Evolutionary conservation across 106 monocot genomes (phyloP).

Genomic region (Allium sativum): DNA sequence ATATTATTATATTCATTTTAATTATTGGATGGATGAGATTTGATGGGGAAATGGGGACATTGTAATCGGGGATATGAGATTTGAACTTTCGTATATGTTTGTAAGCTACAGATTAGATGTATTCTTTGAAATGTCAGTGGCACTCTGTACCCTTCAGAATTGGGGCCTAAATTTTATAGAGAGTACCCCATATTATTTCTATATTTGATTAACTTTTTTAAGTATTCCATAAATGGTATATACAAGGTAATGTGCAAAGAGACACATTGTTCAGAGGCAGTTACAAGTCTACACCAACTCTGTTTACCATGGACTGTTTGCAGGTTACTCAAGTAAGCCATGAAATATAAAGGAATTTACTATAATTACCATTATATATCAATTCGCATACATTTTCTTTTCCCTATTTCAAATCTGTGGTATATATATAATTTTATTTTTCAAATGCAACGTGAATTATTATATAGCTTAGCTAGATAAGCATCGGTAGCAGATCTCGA

Average conservation of each 20-base stretch:
- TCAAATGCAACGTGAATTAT: too few species aligned
- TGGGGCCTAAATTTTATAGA: slow-evolving; percentile 11
- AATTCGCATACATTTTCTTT: slow-evolving; percentile 1
- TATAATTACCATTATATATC: slow-evolving; percentile 5
- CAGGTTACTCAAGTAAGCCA: slow-evolving; percentile 25
- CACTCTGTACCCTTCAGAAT: slow-evolving; percentile 12
- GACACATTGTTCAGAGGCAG: slow-evolving; percentile 26
- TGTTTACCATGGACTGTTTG: slow-evolving; percentile 13
- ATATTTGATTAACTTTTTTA: slow-evolving; percentile 6
- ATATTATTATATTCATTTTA: too few species aligned
- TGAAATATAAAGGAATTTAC: slow-evolving; percentile 14
- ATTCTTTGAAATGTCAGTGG: slow-evolving; percentile 1
- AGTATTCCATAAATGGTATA: slow-evolving; percentile 13
- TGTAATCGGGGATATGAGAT: too few species aligned
- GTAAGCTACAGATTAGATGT: too few species aligned
- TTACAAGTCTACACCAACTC: slow-evolving; percentile 42
- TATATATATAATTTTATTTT: too few species aligned
- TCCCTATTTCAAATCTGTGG: background rate
- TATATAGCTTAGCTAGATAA: too few species aligned
- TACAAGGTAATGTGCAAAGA: slow-evolving; percentile 16
- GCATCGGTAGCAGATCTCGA: too few species aligned
- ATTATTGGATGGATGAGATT: too few species aligned
- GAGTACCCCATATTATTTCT: background rate
- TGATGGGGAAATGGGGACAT: too few species aligned
- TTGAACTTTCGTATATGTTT: too few species aligned